A percentile compares a stretch with the other conserved stretches of the same genome.
These are phyloP conservation scores for Pyricularia sp. DNA, from an alignment of 2,329 filamentous ascomycete species.

Conservation along the genomic window DNA sequence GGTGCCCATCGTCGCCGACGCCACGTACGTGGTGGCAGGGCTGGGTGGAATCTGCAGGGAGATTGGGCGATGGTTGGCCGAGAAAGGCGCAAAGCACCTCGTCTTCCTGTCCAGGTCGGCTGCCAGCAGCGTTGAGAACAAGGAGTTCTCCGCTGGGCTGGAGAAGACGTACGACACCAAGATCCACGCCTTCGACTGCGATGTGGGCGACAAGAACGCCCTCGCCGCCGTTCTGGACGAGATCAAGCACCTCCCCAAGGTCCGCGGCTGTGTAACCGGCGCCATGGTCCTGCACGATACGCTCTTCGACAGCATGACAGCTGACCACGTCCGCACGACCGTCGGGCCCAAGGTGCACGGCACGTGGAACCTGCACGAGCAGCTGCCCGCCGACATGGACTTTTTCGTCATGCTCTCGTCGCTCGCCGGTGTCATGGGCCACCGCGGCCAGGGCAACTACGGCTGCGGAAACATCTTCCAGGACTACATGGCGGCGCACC, in stretches of 20 bases:
- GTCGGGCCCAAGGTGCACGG: background rate
- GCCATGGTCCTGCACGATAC: background rate
- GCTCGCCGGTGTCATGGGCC: too few species aligned
- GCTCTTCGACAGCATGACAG: background rate
- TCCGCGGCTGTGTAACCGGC: background rate
- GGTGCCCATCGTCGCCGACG: background rate
- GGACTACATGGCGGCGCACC: too few species aligned
- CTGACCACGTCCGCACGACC: background rate
- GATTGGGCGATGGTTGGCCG: constrained; percentile 12
- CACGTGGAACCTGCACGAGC: background rate
- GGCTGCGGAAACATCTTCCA: too few species aligned
- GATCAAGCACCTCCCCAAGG: too few species aligned
- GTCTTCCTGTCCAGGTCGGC: constrained; percentile 27
- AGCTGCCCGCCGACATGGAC: background rate
- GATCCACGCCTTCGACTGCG: too few species aligned
- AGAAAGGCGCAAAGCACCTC: constrained; percentile 18
- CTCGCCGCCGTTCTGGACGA: too few species aligned
- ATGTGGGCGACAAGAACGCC: too few species aligned
- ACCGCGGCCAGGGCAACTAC: too few species aligned
- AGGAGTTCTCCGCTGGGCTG: constrained; percentile 11
- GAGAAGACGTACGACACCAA: constrained; percentile 6
- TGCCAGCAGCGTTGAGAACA: constrained; percentile 9
- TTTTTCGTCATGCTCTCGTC: too few species aligned
- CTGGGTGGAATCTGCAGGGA: constrained; percentile 13
- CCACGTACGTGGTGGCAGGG: constrained; percentile 13